phyloP scores from a whole-genome alignment of 2,329 filamentous ascomycete genomes.

The Fusarium sambucinum region DNA sequence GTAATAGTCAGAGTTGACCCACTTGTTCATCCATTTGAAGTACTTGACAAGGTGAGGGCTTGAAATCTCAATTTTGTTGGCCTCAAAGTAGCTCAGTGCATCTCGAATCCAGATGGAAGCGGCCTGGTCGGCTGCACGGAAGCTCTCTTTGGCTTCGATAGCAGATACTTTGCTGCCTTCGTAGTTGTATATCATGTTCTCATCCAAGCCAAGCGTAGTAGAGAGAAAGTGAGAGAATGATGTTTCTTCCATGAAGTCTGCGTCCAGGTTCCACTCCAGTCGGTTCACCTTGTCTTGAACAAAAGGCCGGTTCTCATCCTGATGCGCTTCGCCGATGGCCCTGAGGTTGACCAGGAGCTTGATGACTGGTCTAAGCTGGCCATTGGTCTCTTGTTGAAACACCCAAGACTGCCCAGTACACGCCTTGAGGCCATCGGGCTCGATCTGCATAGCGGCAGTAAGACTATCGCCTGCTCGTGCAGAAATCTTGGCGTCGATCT shows the following conservation, averaged over 20 bases:
- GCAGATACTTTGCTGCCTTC: not conserved
- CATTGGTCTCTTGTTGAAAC: not conserved
- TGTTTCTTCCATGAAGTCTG: not conserved
- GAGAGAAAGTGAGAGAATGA: constrained; percentile 8
- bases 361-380: constrained; percentile 7
- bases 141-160: not conserved
- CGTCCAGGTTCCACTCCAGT: constrained; percentile 7
- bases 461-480: not conserved
- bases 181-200: constrained; percentile 11
- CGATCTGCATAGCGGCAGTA: constrained; percentile 14
- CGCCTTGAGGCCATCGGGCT: not conserved
- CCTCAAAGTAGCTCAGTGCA: constrained; percentile 1
- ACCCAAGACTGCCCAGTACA: constrained; percentile 13
- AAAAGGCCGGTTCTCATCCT: constrained; percentile 6
- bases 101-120: constrained; percentile 14
- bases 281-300: constrained; percentile 8
- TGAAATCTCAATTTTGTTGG: constrained; percentile 3
- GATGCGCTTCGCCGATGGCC: constrained; percentile 1
- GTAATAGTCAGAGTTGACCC: constrained; percentile 7
- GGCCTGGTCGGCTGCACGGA: constrained; percentile 5
- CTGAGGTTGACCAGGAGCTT: constrained; percentile 4
- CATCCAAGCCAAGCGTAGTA: not conserved
- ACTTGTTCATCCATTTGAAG: constrained; percentile 18
- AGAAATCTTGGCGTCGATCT: constrained; percentile 1
- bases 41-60: constrained; percentile 16